A percentile compares a stretch with the other conserved stretches of the same genome.
Conservation (phyloP, 2,329 filamentous ascomycete species). For the Sodiomyces alkalinus region DNA sequence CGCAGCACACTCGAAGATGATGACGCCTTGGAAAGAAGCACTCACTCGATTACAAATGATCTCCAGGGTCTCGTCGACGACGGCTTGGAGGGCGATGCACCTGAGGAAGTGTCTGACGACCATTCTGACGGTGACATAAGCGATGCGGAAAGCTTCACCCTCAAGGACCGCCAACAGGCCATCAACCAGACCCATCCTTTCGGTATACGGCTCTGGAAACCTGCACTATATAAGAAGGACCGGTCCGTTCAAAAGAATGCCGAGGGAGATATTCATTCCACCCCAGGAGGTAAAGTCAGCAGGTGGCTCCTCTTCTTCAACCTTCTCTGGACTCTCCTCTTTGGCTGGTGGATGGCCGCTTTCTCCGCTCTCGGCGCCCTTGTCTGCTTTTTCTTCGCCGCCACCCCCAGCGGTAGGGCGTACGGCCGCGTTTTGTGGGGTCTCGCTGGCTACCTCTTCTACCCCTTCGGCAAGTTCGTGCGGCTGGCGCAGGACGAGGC, state of each 20-base stretch:
- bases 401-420: slow-evolving; percentile 63
- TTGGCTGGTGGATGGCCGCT: slow-evolving; percentile 90
- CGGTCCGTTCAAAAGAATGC: slow-evolving; percentile 92
- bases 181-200: slow-evolving; percentile 99
- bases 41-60: slow-evolving; percentile 9
- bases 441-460: slow-evolving; percentile 74
- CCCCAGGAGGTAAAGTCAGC: slow-evolving; percentile 75
- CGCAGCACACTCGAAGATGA: slow-evolving; percentile 13
- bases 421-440: slow-evolving; percentile 81
- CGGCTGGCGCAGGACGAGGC: slow-evolving; percentile 86
- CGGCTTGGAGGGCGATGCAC: slow-evolving; percentile 16
- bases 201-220: slow-evolving; percentile 97
- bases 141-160: slow-evolving; percentile 92
- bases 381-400: slow-evolving; percentile 66
- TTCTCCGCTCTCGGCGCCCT: slow-evolving; percentile 60
- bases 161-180: slow-evolving; percentile 91
- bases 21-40: too few species aligned
- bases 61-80: slow-evolving; percentile 18
- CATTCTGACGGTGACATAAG: slow-evolving; percentile 62
- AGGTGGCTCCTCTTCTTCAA: slow-evolving; percentile 80
- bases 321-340: slow-evolving; percentile 73
- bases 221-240: slow-evolving; percentile 93
- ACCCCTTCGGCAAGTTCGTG: slow-evolving; percentile 94
- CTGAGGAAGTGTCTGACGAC: slow-evolving; percentile 26
- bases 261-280: slow-evolving; percentile 92